Base-by-base conservation (phyloP, 176 grass and related monocot species). In the Hyparrhenia diplandra region DNA sequence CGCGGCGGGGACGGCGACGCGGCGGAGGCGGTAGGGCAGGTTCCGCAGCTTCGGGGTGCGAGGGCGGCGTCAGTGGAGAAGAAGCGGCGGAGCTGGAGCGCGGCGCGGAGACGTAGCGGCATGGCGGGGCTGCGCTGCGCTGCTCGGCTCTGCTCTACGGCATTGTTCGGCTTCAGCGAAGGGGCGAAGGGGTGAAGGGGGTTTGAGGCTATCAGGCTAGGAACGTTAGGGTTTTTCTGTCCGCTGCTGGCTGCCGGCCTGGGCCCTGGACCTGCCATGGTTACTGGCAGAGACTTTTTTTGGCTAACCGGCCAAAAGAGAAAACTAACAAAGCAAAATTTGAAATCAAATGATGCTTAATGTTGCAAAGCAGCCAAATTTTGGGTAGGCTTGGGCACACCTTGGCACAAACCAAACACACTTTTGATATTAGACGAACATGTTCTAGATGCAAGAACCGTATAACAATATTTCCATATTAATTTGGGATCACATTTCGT, bases 1-100 rank as follows among this genome's bases (percentile, higher is more conserved):
- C 30, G 89, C 94, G 37, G 87, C 94, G 46, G 69, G 80, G 43
- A 97, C 59, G 40, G 89, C 89, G 8, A 31, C 85, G 51, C 36
- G 71, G 41, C 89, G 89, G 54, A 87, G 75, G 65, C 82, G 83
- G 80, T 83, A 83, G 40, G 40, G 67, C 1, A 97, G 43, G 61
- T 88, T 91, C 59, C 76, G 82, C 12, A 94, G 77, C 75, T 82
- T 92, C 39, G 84, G 71, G 71, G 57, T 40, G 70, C 29, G 36
- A 67, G n/a, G 7, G 73, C 54, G 8, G 71, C 23, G 8, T 73
- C 45, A 2, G 63, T 39, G 47, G 88, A 86, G 79, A 82, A 63
- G 39, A 71, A 62, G 64, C 75, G 86, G 85, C 41, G 49, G 60
- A 52, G 69, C 4, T 18, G 75, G 58, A 87, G 49, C 64, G 82